Evolutionary conservation across 495 filamentous ascomycete species (phyloP).

Genomic region (Eremomyces bilateralis): DNA sequence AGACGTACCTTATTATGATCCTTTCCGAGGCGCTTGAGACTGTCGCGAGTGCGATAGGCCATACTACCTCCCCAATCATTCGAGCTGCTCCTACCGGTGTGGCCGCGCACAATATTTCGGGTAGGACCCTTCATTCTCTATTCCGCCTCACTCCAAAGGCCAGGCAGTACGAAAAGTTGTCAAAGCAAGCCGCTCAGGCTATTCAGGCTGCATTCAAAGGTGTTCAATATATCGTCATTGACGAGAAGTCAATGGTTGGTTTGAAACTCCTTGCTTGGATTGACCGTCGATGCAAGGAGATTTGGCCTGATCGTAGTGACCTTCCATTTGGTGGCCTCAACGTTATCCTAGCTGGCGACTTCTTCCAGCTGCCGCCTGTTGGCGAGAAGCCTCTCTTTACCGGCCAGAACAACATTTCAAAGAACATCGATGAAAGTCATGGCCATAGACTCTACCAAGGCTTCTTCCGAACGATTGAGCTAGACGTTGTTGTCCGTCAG

Average conservation of each 20-base stretch:
- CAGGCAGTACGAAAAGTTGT: no score
- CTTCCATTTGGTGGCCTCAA: conserved; percentile 1
- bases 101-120: no score
- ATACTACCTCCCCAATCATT: no score
- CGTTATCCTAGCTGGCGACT: not conserved
- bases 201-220: no score
- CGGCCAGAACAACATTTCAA: not conserved
- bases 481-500: no score
- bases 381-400: not conserved
- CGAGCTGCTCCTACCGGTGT: no score
- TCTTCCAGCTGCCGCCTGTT: conserved; percentile 1
- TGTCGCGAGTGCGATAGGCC: no score
- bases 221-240: conserved; percentile 1
- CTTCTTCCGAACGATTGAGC: not conserved
- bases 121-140: no score
- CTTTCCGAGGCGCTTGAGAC: no score
- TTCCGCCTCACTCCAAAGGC: no score
- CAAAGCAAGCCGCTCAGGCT: no score
- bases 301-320: not conserved
- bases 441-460: not conserved
- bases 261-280: not conserved
- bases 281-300: not conserved
- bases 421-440: not conserved
- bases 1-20: no score
- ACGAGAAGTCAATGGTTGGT: not conserved